Evolutionary conservation across 257 asterid genomes (phyloP), one percentile per base, ranked within the genome.

Genomic region (Solanum sejunctum): DNA sequence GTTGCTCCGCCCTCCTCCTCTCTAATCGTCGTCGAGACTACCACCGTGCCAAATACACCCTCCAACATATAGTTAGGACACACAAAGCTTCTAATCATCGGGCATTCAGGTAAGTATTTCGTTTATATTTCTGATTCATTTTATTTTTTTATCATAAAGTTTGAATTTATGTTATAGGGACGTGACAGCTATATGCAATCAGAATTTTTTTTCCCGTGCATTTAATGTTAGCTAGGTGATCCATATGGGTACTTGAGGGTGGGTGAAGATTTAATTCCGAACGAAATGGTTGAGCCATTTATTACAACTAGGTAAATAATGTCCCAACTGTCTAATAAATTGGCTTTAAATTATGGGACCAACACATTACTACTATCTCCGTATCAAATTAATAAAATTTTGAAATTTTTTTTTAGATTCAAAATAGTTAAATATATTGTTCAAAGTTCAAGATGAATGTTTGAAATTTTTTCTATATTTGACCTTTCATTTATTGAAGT

Each of bases 51-150:
- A 97, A 97, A 90, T 97, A 95, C 85, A 84, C 89, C 72, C 94
- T 97, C 23, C 95, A 97, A 87, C 98, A 97, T 84, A 92, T 97
- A 17, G 99, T 97, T 17, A 83, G 99, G 82, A 97, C 98, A 6
- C 98, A 97, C 79, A 97, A 97, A 85, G 99, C 98, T 7, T 97
- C 99, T 39, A 98, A 97, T 86, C 93, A 94, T 85, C 97, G 98
- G 32, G 93, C 97, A 87, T 97, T 97, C 86, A 89, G 98, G 98
- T 95, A 84, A 39, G 0, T 0, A 9, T 17, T 70, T 36, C 3
- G 2, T 21, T 6, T 63, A 57, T 2, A 12, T 45, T 8, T 45
- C 51, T 36, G 41, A 36, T 36, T 36, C 41, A 36, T 36, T 36
- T 36, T 36, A 28, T 4, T 36, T 36, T 36, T 36, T 36, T 36